Evolutionary conservation across 2,329 filamentous ascomycete species (phyloP).

Genomic region (Aspergillus melleus): DNA sequence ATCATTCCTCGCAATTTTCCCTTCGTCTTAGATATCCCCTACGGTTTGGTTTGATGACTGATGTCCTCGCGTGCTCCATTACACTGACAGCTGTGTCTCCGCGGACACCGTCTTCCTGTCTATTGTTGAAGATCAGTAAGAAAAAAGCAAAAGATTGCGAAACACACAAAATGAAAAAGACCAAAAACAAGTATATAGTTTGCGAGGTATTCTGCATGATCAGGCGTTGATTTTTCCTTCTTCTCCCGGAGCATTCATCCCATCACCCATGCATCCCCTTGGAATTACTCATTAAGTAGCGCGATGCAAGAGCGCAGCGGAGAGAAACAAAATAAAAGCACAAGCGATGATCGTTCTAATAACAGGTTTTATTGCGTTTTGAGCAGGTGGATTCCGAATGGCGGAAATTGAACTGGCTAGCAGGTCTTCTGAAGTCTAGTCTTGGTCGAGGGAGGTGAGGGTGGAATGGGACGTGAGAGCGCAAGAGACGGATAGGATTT

Average conservation of each 20-base stretch:
- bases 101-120: conserved; percentile 5
- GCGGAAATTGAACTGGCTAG: neutral
- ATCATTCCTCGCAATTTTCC: conserved; percentile 10
- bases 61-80: conserved; percentile 22
- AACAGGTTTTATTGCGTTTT: neutral
- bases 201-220: conserved; percentile 21
- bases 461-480: neutral
- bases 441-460: neutral
- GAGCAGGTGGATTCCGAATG: no score
- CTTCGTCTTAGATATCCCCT: conserved; percentile 26
- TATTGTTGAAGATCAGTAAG: conserved; percentile 4
- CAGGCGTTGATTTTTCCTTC: conserved; percentile 15
- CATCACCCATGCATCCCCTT: neutral
- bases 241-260: neutral
- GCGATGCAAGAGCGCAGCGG: neutral
- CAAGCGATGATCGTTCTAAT: neutral
- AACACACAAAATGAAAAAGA: conserved; percentile 8
- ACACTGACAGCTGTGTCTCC: conserved; percentile 11
- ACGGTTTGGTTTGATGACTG: conserved; percentile 29
- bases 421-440: neutral
- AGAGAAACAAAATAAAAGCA: neutral
- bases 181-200: conserved; percentile 22
- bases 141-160: conserved; percentile 5
- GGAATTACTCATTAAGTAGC: neutral
- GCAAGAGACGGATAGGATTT: neutral